Evolutionary conservation across 2,329 filamentous ascomycete species (phyloP).

Genomic region (Magnaporthales sp.): DNA sequence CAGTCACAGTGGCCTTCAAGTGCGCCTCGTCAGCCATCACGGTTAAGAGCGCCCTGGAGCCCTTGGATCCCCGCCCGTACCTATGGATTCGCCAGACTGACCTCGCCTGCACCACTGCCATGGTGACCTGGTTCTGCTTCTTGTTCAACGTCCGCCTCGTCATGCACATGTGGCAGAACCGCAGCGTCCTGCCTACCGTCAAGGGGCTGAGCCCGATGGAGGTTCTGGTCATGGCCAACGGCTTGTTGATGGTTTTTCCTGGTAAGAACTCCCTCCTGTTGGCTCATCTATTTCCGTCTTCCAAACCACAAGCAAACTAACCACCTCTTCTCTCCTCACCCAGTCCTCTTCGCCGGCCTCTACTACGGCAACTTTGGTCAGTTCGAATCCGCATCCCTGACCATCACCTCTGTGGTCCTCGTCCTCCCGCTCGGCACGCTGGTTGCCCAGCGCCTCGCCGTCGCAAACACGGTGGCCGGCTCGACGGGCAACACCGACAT

Average conservation of each 20-base stretch:
- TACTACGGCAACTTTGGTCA: conserved; percentile 30
- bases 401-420: conserved; percentile 38
- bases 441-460: conserved; percentile 36
- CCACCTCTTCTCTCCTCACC: not conserved
- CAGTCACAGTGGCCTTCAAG: conserved; percentile 17
- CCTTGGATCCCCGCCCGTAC: conserved; percentile 7
- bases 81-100: conserved; percentile 30
- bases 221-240: conserved; percentile 46
- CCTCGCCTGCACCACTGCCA: conserved; percentile 19
- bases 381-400: conserved; percentile 42
- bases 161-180: conserved; percentile 36
- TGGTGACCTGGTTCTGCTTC: conserved; percentile 41
- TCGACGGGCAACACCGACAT: conserved; percentile 1
- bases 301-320: not conserved
- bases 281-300: not conserved
- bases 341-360: conserved; percentile 42
- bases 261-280: conserved; percentile 30
- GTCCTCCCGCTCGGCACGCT: conserved; percentile 44
- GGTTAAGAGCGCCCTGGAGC: conserved; percentile 19
- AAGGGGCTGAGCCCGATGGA: conserved; percentile 41
- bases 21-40: conserved; percentile 27
- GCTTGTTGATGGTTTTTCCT: conserved; percentile 46
- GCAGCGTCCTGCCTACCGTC: conserved; percentile 34
- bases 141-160: conserved; percentile 45
- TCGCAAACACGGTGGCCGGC: not conserved